A percentile compares a stretch with the other conserved stretches of the same genome.
These are phyloP conservation scores for Penicillium crustosum DNA, from an alignment of 2,329 filamentous ascomycete species.

Conservation along the genomic window DNA sequence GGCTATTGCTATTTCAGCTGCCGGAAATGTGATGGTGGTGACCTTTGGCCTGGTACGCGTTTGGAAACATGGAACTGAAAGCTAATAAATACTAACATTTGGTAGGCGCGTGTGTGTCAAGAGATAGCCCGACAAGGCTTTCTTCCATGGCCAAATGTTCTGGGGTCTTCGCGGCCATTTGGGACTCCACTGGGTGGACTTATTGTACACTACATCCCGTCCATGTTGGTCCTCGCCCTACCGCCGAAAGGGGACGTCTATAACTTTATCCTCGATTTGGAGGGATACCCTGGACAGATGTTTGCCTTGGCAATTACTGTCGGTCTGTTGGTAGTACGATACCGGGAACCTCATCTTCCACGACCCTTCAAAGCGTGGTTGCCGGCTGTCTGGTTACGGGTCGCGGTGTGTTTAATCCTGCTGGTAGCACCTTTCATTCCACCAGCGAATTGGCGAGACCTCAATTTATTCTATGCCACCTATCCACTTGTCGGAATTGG, in stretches of 20 bases:
- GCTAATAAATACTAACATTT: conserved; percentile 1
- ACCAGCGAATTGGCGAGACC: conserved; percentile 50
- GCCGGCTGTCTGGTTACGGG: conserved; percentile 57
- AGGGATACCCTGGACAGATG: conserved; percentile 66
- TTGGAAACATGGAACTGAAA: neutral
- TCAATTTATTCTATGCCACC: conserved; percentile 52
- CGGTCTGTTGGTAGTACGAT: conserved; percentile 62
- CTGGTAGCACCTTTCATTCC: conserved; percentile 64
- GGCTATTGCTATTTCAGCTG: conserved; percentile 65
- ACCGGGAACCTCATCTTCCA: conserved; percentile 58
- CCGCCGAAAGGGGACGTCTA: conserved; percentile 67
- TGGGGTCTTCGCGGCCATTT: conserved; percentile 67
- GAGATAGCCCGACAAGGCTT: conserved; percentile 72
- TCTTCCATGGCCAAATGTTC: conserved; percentile 60
- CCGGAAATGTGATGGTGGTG: conserved; percentile 72
- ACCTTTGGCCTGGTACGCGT: conserved; percentile 63
- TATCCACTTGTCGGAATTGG: conserved; percentile 54
- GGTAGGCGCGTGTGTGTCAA: conserved; percentile 66
- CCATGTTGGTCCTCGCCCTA: conserved; percentile 63
- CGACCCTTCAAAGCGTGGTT: conserved; percentile 67
- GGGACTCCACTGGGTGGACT: conserved; percentile 67
- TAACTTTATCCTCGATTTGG: conserved; percentile 70
- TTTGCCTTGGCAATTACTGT: conserved; percentile 57
- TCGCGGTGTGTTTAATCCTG: conserved; percentile 55
- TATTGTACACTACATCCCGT: conserved; percentile 67